Conservation (phyloP, 495 filamentous ascomycete genomes). For the Tuber umbilicatum region DNA sequence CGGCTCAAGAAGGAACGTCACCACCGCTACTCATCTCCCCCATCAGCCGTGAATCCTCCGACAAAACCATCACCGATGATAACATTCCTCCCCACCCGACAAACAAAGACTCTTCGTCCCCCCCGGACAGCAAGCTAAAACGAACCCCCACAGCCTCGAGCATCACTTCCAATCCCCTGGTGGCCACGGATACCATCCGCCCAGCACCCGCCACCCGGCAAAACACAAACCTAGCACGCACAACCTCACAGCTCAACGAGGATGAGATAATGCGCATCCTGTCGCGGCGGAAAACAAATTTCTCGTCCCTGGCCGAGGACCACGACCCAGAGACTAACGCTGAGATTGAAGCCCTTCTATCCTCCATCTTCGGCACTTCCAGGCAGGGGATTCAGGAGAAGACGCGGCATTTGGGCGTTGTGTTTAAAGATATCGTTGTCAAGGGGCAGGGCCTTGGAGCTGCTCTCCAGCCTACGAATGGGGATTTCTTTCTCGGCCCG, state of each 20-base stretch:
- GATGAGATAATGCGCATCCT: constrained; percentile 50
- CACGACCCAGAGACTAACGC: constrained; percentile 50
- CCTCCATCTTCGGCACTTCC: constrained; percentile 58
- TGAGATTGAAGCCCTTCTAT: constrained; percentile 56
- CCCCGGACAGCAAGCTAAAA: neutral
- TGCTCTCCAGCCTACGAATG: constrained; percentile 56
- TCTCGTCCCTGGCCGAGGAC: constrained; percentile 43
- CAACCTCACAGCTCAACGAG: constrained; percentile 37
- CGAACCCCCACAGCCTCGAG: neutral
- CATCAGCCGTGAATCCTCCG: neutral
- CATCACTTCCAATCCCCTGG: neutral
- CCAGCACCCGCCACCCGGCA: neutral
- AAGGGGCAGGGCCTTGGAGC: constrained; percentile 64
- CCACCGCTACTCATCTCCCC: neutral
- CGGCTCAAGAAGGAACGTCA: neutral
- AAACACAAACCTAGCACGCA: neutral
- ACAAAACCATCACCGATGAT: neutral
- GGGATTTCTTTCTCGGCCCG: constrained; percentile 57
- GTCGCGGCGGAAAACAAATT: constrained; percentile 48
- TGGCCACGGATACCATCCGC: neutral
- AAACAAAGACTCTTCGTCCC: neutral
- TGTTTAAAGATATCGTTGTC: constrained; percentile 59
- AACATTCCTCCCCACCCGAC: neutral
- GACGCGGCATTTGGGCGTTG: constrained; percentile 54
- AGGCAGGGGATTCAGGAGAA: constrained; percentile 59